phyloP scores from a whole-genome alignment of 208 protist species.

The Phytomonas sp. region DNA sequence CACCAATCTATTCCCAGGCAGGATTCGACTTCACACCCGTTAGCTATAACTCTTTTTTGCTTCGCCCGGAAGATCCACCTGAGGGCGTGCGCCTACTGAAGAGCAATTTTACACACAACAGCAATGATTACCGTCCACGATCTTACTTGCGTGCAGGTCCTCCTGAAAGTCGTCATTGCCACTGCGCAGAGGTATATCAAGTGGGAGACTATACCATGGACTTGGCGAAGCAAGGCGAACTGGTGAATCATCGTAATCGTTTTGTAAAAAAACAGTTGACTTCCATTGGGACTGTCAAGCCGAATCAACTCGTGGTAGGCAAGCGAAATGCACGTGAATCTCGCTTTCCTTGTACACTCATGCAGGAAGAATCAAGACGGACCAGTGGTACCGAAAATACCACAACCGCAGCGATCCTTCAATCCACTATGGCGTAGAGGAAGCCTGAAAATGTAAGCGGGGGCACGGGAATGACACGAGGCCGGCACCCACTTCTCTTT shows the following conservation, averaged over 20 bases:
- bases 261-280: constrained; percentile 44
- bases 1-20: constrained; percentile 62
- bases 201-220: constrained; percentile 84
- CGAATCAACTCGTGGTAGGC: constrained; percentile 63
- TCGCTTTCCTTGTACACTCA: constrained; percentile 34
- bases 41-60: constrained; percentile 64
- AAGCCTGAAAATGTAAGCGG: background rate
- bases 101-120: constrained; percentile 68
- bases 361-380: background rate
- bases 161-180: constrained; percentile 64
- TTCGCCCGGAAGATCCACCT: constrained; percentile 46
- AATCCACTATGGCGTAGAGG: background rate
- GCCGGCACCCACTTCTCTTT: background rate
- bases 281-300: constrained; percentile 37
- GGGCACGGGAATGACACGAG: background rate
- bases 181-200: constrained; percentile 82
- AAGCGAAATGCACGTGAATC: constrained; percentile 45
- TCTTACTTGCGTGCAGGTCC: constrained; percentile 48
- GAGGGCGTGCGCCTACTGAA: constrained; percentile 55
- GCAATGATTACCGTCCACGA: constrained; percentile 65
- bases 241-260: constrained; percentile 66
- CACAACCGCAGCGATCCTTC: background rate
- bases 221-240: constrained; percentile 37
- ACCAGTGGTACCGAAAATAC: background rate
- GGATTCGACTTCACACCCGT: constrained; percentile 84